phyloP scores from a whole-genome alignment of 768 basidiomycete species.

The Calocybe indica region DNA sequence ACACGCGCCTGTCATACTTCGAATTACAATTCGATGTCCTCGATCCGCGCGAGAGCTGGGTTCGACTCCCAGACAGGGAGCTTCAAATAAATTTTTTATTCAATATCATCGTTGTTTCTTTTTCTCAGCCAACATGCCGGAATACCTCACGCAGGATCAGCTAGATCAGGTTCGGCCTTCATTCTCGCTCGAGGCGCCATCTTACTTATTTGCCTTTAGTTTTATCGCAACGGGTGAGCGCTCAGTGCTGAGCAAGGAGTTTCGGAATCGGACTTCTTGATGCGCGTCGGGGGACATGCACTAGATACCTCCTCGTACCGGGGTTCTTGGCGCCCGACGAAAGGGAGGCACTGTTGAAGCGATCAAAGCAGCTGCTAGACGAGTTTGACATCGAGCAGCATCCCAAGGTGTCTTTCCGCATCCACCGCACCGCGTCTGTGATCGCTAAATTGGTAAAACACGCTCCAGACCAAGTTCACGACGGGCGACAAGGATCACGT shows the following conservation, averaged over 20 bases:
- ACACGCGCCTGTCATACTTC: no score
- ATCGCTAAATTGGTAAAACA: background rate
- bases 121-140: conserved; percentile 18
- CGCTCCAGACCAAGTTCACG: conserved; percentile 78
- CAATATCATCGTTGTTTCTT: no score
- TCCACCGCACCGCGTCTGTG: background rate
- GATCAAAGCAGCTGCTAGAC: conserved; percentile 73
- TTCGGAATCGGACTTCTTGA: background rate
- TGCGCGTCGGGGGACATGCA: background rate
- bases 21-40: no score
- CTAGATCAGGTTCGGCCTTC: conserved; percentile 43
- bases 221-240: conserved; percentile 43
- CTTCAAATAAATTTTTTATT: no score
- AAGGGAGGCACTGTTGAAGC: conserved; percentile 52
- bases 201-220: background rate
- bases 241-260: no score
- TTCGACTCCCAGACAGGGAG: no score
- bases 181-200: background rate
- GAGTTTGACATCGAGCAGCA: conserved; percentile 75
- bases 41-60: no score
- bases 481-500: conserved; percentile 73
- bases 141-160: conserved; percentile 52
- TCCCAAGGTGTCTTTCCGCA: conserved; percentile 53
- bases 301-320: conserved; percentile 75
- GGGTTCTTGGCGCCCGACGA: conserved; percentile 61